Evolutionary conservation across 306 rosid genomes (phyloP).

Genomic region (Casuarina glauca): DNA sequence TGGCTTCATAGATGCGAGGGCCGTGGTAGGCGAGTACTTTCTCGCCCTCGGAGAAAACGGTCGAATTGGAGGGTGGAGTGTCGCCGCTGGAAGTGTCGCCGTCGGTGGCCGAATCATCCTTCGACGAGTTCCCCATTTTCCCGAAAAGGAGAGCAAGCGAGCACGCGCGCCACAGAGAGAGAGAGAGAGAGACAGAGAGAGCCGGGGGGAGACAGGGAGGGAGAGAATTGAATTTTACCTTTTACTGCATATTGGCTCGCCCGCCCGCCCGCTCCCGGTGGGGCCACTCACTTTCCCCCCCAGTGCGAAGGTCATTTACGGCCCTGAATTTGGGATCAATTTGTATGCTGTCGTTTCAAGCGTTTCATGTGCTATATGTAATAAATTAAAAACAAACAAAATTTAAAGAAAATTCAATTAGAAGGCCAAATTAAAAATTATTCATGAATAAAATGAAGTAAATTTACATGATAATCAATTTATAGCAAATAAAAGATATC

Average conservation of each 20-base stretch:
- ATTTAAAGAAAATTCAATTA: too few species aligned
- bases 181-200: background rate
- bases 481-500: too few species aligned
- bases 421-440: too few species aligned
- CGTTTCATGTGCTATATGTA: too few species aligned
- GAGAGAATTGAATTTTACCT: background rate
- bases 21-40: constrained; percentile 90
- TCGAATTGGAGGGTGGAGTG: constrained; percentile 50
- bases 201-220: background rate
- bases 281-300: too few species aligned
- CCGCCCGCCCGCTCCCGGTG: background rate
- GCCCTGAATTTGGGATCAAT: too few species aligned
- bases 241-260: background rate
- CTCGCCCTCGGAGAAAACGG: constrained; percentile 67
- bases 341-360: too few species aligned
- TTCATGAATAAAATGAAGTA: too few species aligned
- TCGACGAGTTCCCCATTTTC: constrained; percentile 72
- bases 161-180: background rate
- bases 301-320: too few species aligned
- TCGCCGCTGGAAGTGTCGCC: constrained; percentile 73
- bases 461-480: too few species aligned
- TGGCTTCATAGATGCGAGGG: constrained; percentile 94
- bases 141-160: background rate
- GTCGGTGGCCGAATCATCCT: constrained; percentile 63
- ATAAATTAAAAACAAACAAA: too few species aligned